Percentiles rank a stretch among this genome's conserved stretches.
phyloP scores from a whole-genome alignment of 2,329 filamentous ascomycete species.

The Ambrosiella xylebori region DNA sequence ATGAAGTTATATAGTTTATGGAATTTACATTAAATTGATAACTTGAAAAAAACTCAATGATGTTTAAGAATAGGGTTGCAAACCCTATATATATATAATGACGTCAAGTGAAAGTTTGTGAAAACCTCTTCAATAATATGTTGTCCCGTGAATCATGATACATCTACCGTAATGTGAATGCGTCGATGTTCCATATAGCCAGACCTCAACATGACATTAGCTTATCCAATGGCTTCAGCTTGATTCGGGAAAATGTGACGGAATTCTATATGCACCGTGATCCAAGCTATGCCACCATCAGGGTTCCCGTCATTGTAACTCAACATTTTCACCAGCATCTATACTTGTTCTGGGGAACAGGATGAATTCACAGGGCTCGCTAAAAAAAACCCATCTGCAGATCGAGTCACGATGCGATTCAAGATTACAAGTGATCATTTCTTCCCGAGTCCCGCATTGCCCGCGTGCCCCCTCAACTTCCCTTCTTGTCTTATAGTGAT shows the following conservation, averaged over 20 bases:
- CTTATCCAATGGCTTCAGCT: no score
- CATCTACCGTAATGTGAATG: no score
- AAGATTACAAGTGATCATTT: not conserved
- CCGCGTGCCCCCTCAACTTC: not conserved
- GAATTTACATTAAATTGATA: no score
- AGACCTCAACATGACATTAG: no score
- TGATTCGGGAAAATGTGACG: no score
- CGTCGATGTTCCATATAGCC: not conserved
- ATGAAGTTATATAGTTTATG: no score
- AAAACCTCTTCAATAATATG: no score
- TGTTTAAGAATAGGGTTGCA: no score
- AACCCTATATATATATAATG: no score
- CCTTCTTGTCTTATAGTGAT: not conserved
- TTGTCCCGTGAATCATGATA: no score
- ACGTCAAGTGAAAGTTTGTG: no score
- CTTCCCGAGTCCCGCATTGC: not conserved
- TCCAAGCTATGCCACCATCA: not conserved
- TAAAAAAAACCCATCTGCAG: not conserved
- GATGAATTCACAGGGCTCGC: not conserved
- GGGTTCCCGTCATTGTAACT: not conserved
- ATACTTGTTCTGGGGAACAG: not conserved
- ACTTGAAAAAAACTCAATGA: no score
- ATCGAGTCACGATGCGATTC: slow-evolving; percentile 1
- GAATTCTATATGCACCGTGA: not conserved
- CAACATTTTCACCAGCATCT: not conserved